Conservation (phyloP, 192 early-diverging fungal genomes). For the Umbelopsis isabellina region DNA sequence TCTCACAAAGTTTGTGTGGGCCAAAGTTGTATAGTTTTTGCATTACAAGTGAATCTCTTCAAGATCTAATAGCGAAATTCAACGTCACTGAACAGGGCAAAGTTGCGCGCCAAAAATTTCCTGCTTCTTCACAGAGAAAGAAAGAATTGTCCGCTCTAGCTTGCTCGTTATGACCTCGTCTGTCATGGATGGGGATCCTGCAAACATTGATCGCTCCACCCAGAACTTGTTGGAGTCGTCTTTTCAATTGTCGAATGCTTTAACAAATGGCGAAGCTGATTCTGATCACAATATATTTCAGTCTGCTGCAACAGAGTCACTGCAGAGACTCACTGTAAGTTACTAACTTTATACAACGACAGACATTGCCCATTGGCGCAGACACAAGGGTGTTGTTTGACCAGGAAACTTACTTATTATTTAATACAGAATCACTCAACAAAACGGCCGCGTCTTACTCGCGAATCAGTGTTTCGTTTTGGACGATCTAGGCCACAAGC, state of each 20-base stretch:
- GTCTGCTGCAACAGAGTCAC: background rate
- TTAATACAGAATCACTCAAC: background rate
- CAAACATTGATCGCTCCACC: background rate
- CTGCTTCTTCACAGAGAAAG: background rate
- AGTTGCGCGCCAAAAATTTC: background rate
- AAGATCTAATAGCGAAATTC: background rate
- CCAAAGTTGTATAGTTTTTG: conserved; percentile 62
- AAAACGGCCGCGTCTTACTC: conserved; percentile 14
- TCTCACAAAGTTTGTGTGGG: conserved; percentile 65
- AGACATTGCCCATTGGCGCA: no score
- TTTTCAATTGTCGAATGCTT: conserved; percentile 1
- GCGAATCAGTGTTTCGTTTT: conserved; percentile 13
- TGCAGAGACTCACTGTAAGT: conserved; percentile 3
- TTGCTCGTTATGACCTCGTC: conserved; percentile 9
- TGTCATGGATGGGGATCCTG: conserved; percentile 1
- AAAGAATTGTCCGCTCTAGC: conserved; percentile 1
- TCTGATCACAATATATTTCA: background rate
- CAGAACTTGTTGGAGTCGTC: conserved; percentile 5
- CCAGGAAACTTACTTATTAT: background rate
- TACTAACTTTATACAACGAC: no score
- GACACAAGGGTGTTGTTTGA: no score
- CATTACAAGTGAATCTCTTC: background rate
- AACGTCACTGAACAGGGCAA: background rate
- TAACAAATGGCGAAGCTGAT: background rate
- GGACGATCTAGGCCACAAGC: conserved; percentile 3